Evolutionary conservation across 768 basidiomycete species (phyloP).

Genomic region (Crassisporium funariophilum): DNA sequence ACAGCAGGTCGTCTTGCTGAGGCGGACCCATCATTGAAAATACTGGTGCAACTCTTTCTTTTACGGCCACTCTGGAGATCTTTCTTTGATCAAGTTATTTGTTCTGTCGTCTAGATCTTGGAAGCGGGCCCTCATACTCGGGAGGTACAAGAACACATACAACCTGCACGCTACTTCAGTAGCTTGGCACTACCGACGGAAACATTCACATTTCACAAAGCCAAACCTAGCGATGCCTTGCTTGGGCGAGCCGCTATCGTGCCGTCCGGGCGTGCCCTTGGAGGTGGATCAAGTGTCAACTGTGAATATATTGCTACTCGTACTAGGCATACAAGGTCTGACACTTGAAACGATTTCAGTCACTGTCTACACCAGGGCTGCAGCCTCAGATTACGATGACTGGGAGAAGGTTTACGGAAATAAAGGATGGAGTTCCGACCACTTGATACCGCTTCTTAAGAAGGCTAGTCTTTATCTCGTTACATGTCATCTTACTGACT

Average conservation of each 20-base stretch:
- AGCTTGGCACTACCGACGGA: slow-evolving; percentile 40
- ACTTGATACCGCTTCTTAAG: slow-evolving; percentile 57
- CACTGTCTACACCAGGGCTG: slow-evolving; percentile 58
- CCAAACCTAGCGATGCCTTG: slow-evolving; percentile 43
- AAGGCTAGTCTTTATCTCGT: slow-evolving; percentile 41
- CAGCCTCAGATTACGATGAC: slow-evolving; percentile 66
- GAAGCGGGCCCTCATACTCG: slow-evolving; percentile 59
- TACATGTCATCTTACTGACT: neutral
- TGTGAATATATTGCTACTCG: slow-evolving; percentile 36
- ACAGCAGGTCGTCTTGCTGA: slow-evolving; percentile 55
- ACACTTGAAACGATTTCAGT: slow-evolving; percentile 30
- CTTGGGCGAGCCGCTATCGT: slow-evolving; percentile 47
- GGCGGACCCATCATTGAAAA: slow-evolving; percentile 54
- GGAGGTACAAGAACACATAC: slow-evolving; percentile 47
- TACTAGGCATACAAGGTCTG: neutral
- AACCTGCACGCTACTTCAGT: slow-evolving; percentile 52
- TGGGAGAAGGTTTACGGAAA: slow-evolving; percentile 57
- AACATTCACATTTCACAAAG: slow-evolving; percentile 46
- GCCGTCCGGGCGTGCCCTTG: slow-evolving; percentile 51
- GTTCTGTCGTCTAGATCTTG: slow-evolving; percentile 39
- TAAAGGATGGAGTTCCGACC: slow-evolving; percentile 59
- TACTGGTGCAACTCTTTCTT: slow-evolving; percentile 40
- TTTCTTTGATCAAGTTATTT: too few species aligned
- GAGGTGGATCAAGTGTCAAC: slow-evolving; percentile 67
- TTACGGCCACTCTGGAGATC: neutral